Conservation (phyloP, 805 yeast genomes). For the Yarrowia sp. region DNA sequence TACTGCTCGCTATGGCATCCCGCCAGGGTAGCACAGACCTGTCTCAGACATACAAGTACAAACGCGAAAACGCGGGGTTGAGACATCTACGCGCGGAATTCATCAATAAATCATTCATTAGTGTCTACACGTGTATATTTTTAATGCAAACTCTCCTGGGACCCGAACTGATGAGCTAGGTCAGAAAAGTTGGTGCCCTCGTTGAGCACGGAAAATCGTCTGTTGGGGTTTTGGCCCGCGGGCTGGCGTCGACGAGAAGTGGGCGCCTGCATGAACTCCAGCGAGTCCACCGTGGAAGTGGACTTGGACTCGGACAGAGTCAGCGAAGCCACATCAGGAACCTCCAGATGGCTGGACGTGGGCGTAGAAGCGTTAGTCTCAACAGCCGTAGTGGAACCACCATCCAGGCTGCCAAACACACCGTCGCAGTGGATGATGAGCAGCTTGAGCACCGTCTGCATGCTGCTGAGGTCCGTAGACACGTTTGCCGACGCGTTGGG, state of each 20-base stretch:
- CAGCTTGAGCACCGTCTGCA: slow-evolving; percentile 52
- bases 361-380: background rate
- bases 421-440: slow-evolving; percentile 43
- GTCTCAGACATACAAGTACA: no score
- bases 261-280: slow-evolving; percentile 8
- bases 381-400: background rate
- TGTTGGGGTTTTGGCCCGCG: slow-evolving; percentile 23
- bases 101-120: slow-evolving; percentile 20
- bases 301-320: slow-evolving; percentile 7
- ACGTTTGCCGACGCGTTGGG: slow-evolving; percentile 37
- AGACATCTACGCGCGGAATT: background rate
- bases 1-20: no score
- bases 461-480: slow-evolving; percentile 52
- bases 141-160: slow-evolving; percentile 24
- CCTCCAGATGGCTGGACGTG: background rate
- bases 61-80: background rate
- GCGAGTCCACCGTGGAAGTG: background rate
- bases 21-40: no score
- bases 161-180: slow-evolving; percentile 24
- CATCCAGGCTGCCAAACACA: slow-evolving; percentile 33
- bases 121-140: slow-evolving; percentile 17
- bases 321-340: slow-evolving; percentile 1
- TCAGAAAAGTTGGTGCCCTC: slow-evolving; percentile 24
- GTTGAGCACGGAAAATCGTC: slow-evolving; percentile 23
- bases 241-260: slow-evolving; percentile 11